Evolutionary conservation across 306 rosid species (phyloP).

Genomic region (Casuarina equisetifolia): DNA sequence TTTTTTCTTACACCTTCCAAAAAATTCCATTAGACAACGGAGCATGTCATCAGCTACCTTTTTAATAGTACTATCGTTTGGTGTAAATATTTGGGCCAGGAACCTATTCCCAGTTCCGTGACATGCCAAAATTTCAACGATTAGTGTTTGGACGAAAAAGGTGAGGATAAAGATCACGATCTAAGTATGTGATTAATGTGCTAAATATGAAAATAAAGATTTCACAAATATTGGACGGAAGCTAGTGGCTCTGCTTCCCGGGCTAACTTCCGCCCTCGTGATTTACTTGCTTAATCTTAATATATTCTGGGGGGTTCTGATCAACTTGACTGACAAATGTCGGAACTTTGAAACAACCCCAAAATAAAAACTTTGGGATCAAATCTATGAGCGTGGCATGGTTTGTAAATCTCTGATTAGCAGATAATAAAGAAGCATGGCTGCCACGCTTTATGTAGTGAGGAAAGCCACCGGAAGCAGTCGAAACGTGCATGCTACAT

Average conservation of each 20-base stretch:
- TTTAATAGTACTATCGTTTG: neutral
- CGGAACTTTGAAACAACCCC: neutral
- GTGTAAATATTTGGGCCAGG: neutral
- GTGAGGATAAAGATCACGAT: neutral
- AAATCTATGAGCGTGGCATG: neutral
- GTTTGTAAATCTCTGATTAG: neutral
- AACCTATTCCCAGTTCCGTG: no score
- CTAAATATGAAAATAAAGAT: no score
- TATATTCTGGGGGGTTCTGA: neutral
- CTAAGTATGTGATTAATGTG: neutral
- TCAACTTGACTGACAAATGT: neutral
- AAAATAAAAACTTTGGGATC: neutral
- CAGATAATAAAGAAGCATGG: neutral
- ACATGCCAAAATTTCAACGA: neutral
- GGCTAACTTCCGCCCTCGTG: neutral
- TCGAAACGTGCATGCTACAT: neutral
- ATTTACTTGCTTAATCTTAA: neutral
- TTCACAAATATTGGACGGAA: no score
- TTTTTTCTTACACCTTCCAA: neutral
- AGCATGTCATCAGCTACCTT: no score
- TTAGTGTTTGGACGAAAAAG: neutral
- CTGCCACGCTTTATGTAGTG: neutral
- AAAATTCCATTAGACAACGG: neutral
- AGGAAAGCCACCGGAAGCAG: neutral
- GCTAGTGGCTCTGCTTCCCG: no score